Conservation (phyloP, 2,329 filamentous ascomycete species). For the Fusarium sarcochroum region DNA sequence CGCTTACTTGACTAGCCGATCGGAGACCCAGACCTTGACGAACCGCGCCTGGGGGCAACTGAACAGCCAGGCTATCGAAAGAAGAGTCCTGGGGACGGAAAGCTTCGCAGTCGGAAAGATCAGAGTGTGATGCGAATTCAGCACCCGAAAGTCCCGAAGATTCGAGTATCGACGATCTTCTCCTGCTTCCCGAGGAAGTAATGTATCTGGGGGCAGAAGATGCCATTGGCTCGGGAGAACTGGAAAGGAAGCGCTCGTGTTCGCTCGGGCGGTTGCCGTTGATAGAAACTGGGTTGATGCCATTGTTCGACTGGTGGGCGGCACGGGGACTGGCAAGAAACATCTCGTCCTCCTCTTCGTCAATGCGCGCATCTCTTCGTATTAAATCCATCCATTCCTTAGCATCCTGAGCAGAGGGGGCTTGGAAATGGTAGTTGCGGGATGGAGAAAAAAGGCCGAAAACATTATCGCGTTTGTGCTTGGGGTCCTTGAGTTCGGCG, state of each 20-base stretch:
- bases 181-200: slow-evolving; percentile 55
- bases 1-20: slow-evolving; percentile 75
- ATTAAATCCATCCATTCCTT: slow-evolving; percentile 90
- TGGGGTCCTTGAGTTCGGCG: slow-evolving; percentile 88
- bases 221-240: slow-evolving; percentile 71
- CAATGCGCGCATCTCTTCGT: slow-evolving; percentile 82
- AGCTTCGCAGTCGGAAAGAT: slow-evolving; percentile 81
- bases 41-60: slow-evolving; percentile 52
- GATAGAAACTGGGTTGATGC: slow-evolving; percentile 37
- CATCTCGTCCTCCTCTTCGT: slow-evolving; percentile 90
- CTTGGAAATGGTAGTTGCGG: slow-evolving; percentile 92
- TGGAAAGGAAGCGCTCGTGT: slow-evolving; percentile 64
- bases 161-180: slow-evolving; percentile 73
- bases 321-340: slow-evolving; percentile 76
- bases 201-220: slow-evolving; percentile 54
- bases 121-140: slow-evolving; percentile 84
- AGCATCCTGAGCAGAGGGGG: slow-evolving; percentile 78
- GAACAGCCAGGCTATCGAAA: slow-evolving; percentile 64
- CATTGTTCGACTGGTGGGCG: slow-evolving; percentile 60
- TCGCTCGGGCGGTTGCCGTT: slow-evolving; percentile 49
- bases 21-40: slow-evolving; percentile 58
- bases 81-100: slow-evolving; percentile 65
- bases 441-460: slow-evolving; percentile 94
- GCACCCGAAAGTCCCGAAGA: slow-evolving; percentile 75
- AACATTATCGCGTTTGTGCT: slow-evolving; percentile 86